Evolutionary conservation across 352 stramenopile genomes (phyloP), one percentile per base, ranked within the genome.

Genomic region (Thalassiosira livingstoniorum): DNA sequence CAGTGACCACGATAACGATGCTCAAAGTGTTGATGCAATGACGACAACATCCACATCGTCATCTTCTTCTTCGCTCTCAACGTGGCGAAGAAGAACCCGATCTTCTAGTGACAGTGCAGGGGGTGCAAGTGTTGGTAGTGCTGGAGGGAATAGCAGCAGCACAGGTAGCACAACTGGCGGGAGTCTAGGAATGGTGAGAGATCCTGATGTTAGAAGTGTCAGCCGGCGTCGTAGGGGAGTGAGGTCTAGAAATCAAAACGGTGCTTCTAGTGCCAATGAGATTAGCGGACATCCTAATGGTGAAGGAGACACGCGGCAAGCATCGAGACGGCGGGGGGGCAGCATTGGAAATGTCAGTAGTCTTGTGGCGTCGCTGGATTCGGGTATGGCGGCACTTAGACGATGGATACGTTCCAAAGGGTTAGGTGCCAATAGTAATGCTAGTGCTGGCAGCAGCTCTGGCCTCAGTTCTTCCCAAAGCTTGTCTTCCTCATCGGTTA

Each of bases 321-420:
- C 15, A 18, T n/a, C 4, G 29, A 2, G 15, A 31, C 35, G 13
- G 43, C n/a, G n/a, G n/a, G n/a, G n/a, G n/a, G n/a, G n/a, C n/a
- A n/a, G n/a, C n/a, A n/a, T n/a, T n/a, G 35, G n/a, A 23, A 80
- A 32, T 55, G 57, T 29, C 25, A 75, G 34, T 58, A 34, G 47
- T 42, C 61, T 83, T 42, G 7, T 55, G 45, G 39, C 70, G 25
- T 90, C 83, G n/a, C 57, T 91, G 29, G 86, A 91, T 82, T 60
- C 80, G 51, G 86, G 86, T 37, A 91, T 91, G 86, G 70, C 75
- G 10, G 51, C 82, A 25, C 53, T 91, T 15, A 65, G 80, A 61
- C 47, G 74, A 62, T 90, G 86, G 86, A 86, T 89, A 43, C 72
- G 76, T 37, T 66, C 72, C 45, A 62, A 75, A 43, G 55, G 57